Conservation (phyloP, 2,329 filamentous ascomycete species). For the Aspergillus niger region DNA sequence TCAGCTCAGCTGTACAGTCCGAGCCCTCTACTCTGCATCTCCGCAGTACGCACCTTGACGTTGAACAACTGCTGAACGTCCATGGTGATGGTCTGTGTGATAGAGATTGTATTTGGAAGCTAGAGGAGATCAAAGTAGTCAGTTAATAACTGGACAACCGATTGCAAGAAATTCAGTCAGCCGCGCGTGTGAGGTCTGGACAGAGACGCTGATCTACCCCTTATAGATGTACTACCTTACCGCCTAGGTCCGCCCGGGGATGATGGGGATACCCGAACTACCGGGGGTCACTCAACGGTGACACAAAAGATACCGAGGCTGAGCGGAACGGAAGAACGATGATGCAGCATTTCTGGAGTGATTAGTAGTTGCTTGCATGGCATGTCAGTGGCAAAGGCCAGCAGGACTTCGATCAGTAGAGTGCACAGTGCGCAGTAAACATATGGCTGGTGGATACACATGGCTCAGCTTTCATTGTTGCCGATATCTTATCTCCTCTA, state of each 20-base stretch:
- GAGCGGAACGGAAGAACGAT: slow-evolving; percentile 9
- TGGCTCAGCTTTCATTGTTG: background rate
- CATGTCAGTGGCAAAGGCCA: background rate
- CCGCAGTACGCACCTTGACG: slow-evolving; percentile 54
- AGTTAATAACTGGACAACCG: background rate
- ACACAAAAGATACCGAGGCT: slow-evolving; percentile 30
- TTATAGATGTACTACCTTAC: background rate
- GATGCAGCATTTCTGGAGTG: background rate
- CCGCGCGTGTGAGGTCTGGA: background rate
- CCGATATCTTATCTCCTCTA: background rate
- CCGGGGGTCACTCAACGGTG: background rate
- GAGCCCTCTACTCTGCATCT: background rate
- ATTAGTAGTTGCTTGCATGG: background rate
- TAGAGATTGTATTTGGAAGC: background rate
- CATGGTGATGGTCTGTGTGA: slow-evolving; percentile 43
- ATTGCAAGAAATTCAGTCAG: background rate
- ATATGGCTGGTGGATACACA: background rate
- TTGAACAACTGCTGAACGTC: slow-evolving; percentile 59
- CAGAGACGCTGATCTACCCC: background rate
- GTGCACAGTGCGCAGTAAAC: too few species aligned
- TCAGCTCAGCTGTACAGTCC: background rate
- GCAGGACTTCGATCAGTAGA: background rate
- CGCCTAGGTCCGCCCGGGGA: too few species aligned
- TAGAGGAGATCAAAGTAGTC: background rate
- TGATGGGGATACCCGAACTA: background rate